Conservation (phyloP, 2,329 filamentous ascomycete species). For the Westerdykella aurantiaca region DNA sequence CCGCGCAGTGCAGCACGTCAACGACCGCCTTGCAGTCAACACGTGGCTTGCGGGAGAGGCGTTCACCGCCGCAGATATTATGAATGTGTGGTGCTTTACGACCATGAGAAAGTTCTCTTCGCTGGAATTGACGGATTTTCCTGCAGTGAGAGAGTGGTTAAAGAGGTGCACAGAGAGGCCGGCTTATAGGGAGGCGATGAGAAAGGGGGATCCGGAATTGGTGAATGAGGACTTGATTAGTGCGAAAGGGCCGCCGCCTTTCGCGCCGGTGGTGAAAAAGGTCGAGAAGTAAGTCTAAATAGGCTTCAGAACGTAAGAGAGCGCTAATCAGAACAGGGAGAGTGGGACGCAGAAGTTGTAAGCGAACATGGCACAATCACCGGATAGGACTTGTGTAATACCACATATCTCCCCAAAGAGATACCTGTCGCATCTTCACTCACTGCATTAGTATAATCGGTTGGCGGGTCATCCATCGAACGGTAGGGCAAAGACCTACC, state of each 20-base stretch:
- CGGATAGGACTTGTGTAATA: too few relatives aligned
- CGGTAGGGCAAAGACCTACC: too few relatives aligned
- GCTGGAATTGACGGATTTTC: constrained; percentile 29
- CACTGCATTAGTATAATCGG: too few relatives aligned
- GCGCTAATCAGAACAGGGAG: too few relatives aligned
- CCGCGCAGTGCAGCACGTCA: constrained; percentile 41
- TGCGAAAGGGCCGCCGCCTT: constrained; percentile 19
- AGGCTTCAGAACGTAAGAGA: too few relatives aligned
- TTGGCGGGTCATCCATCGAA: too few relatives aligned
- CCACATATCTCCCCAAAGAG: too few relatives aligned
- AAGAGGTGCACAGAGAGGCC: constrained; percentile 21
- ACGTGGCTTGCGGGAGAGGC: constrained; percentile 56
- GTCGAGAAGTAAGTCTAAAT: constrained; percentile 9
- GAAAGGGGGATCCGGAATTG: constrained; percentile 47
- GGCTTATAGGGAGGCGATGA: constrained; percentile 48
- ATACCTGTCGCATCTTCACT: too few relatives aligned
- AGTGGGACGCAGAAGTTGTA: too few relatives aligned
- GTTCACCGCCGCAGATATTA: constrained; percentile 62
- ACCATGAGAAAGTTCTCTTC: constrained; percentile 53
- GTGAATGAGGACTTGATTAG: constrained; percentile 23
- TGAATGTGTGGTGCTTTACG: constrained; percentile 56
- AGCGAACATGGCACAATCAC: too few relatives aligned
- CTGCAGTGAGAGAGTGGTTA: constrained; percentile 27
- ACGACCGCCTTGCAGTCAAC: constrained; percentile 45
- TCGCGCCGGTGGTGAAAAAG: constrained; percentile 15